Conservation (phyloP, 306 rosid genomes). For the Glycine latifolia region DNA sequence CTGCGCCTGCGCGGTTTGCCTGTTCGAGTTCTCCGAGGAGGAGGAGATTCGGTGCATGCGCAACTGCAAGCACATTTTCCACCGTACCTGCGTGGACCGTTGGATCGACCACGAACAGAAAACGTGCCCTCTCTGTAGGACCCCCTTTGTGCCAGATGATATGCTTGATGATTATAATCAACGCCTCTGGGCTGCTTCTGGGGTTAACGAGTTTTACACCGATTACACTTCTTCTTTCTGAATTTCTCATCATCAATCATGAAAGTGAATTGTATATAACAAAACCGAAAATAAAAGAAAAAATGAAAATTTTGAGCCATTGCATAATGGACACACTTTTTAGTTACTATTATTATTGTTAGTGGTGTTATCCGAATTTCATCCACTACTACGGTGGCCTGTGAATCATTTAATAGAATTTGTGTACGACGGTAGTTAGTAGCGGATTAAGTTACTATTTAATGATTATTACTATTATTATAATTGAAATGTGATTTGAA, state of each 20-base stretch:
- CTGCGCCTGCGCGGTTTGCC: slow-evolving; percentile 78
- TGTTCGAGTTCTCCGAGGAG: slow-evolving; percentile 70
- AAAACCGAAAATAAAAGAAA: slow-evolving; percentile 7
- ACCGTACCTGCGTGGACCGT: slow-evolving; percentile 85
- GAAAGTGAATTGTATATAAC: slow-evolving; percentile 52
- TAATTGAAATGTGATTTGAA: too few relatives aligned
- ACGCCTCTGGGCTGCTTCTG: slow-evolving; percentile 86
- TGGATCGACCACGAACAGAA: slow-evolving; percentile 96
- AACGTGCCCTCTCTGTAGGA: slow-evolving; percentile 90
- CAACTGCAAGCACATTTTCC: slow-evolving; percentile 91
- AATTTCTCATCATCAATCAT: slow-evolving; percentile 13
- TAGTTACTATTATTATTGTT: background rate
- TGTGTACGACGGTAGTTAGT: background rate
- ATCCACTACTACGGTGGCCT: background rate
- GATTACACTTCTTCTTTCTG: slow-evolving; percentile 63
- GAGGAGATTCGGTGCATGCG: slow-evolving; percentile 85
- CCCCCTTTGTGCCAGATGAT: slow-evolving; percentile 75
- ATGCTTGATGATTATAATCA: slow-evolving; percentile 73
- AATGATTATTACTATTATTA: background rate
- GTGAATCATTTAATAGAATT: background rate
- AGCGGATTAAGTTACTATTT: background rate
- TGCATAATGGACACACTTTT: background rate
- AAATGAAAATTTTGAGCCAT: background rate
- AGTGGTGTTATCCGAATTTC: background rate
- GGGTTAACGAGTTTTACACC: slow-evolving; percentile 58